A percentile compares a stretch with the other conserved stretches of the same genome.
Evolutionary conservation across 148 eudicot genomes (phyloP).

Genomic region (Rhododendron simsii): DNA sequence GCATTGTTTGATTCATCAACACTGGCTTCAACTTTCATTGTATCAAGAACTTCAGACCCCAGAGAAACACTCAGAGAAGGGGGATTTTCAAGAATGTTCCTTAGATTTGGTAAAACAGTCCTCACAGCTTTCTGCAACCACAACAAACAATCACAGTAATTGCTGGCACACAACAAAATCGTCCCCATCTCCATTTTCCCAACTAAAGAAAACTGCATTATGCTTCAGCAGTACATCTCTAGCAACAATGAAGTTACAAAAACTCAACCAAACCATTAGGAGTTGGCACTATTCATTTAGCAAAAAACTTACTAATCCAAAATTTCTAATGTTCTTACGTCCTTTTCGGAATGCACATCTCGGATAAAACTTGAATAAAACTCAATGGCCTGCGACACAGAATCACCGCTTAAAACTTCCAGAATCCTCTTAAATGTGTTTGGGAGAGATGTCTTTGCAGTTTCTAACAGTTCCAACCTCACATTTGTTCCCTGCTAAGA

Average conservation of each 20-base stretch:
- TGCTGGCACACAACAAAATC: background rate
- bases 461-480: slow-evolving; percentile 74
- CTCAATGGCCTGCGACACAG: slow-evolving; percentile 71
- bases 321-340: slow-evolving; percentile 35
- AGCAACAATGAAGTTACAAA: background rate
- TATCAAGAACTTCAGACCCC: slow-evolving; percentile 43
- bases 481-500: slow-evolving; percentile 70
- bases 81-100: slow-evolving; percentile 55
- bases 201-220: background rate
- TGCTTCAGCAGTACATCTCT: background rate
- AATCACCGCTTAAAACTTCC: slow-evolving; percentile 70
- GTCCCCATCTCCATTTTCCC: background rate
- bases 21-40: slow-evolving; percentile 26
- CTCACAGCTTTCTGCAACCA: slow-evolving; percentile 36
- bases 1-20: slow-evolving; percentile 29
- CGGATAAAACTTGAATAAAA: slow-evolving; percentile 65
- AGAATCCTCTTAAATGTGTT: slow-evolving; percentile 58
- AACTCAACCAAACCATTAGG: background rate
- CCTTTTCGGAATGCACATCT: slow-evolving; percentile 68
- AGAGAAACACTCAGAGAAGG: slow-evolving; percentile 46
- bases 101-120: slow-evolving; percentile 46
- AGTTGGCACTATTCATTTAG: background rate
- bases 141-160: slow-evolving; percentile 12
- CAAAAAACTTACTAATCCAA: background rate
- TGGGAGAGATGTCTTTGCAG: slow-evolving; percentile 76